A percentile compares a stretch with the other conserved stretches of the same genome.
phyloP scores from a whole-genome alignment of 2,329 filamentous ascomycete genomes.

The Teratosphaeria gauchensis region DNA sequence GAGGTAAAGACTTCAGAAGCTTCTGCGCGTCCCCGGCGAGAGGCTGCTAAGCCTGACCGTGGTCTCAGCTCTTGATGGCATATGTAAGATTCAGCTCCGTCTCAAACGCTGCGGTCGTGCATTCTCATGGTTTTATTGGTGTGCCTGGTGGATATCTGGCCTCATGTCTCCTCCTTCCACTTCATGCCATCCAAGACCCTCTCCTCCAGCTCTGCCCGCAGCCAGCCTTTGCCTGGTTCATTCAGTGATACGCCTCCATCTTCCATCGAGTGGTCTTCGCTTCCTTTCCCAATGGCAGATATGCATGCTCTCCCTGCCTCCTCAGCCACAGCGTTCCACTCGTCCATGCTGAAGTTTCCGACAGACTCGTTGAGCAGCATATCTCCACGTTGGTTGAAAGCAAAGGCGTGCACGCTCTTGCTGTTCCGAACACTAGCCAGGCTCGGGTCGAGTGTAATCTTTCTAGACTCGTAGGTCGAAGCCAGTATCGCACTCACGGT shows the following conservation, averaged over 20 bases:
- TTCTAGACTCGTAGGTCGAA: constrained; percentile 39
- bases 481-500: constrained; percentile 58
- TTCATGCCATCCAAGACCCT: constrained; percentile 31
- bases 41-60: not conserved
- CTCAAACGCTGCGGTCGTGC: not conserved
- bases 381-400: constrained; percentile 64
- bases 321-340: constrained; percentile 64
- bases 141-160: not conserved
- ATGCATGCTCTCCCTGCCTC: constrained; percentile 57
- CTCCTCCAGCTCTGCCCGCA: constrained; percentile 30
- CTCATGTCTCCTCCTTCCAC: constrained; percentile 32
- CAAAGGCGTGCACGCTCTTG: constrained; percentile 70
- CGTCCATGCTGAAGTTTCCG: constrained; percentile 62
- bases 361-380: constrained; percentile 73
- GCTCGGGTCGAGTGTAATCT: constrained; percentile 47
- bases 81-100: not conserved
- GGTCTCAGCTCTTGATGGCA: not conserved
- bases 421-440: constrained; percentile 52
- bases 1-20: too few relatives aligned
- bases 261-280: constrained; percentile 30
- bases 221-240: constrained; percentile 25
- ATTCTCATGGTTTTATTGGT: too few relatives aligned
- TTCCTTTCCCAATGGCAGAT: constrained; percentile 28
- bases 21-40: too few relatives aligned
- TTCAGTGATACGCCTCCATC: constrained; percentile 18